Conservation (phyloP, 2,329 filamentous ascomycete genomes). For the Aureobasidium melanogenum region DNA sequence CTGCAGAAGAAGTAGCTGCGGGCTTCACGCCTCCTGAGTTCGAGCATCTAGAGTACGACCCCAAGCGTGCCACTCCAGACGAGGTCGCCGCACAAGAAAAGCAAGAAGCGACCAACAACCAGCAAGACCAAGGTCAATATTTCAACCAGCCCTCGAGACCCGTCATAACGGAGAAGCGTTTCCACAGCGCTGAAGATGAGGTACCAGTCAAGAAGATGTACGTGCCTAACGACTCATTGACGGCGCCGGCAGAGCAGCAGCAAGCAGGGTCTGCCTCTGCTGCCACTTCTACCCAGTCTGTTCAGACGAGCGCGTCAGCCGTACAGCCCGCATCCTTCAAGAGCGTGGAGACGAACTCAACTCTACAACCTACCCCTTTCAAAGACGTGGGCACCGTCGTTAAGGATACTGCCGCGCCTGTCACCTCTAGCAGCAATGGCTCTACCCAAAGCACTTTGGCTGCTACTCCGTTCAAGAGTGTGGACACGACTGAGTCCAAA, state of each 20-base stretch:
- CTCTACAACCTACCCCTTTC: neutral
- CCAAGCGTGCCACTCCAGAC: neutral
- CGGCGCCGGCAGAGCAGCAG: constrained; percentile 3
- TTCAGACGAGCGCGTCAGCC: neutral
- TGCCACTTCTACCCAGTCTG: neutral
- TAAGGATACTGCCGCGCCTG: neutral
- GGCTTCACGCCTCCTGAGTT: neutral
- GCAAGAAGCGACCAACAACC: neutral
- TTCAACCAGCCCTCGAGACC: neutral
- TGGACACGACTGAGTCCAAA: neutral
- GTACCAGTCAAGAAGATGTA: constrained; percentile 7
- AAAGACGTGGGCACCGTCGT: neutral
- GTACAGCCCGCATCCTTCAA: neutral
- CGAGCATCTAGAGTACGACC: constrained; percentile 2
- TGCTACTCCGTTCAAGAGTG: neutral
- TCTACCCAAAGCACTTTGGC: neutral
- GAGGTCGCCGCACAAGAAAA: neutral
- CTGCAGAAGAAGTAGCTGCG: neutral
- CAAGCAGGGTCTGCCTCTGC: neutral
- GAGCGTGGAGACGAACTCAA: neutral
- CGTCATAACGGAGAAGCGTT: neutral
- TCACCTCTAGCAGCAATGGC: neutral
- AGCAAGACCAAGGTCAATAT: neutral
- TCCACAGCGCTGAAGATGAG: constrained; percentile 1
- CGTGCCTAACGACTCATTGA: neutral